Evolutionary conservation across 2,329 filamentous ascomycete genomes (phyloP).

Genomic region (Scedosporium apiospermum): DNA sequence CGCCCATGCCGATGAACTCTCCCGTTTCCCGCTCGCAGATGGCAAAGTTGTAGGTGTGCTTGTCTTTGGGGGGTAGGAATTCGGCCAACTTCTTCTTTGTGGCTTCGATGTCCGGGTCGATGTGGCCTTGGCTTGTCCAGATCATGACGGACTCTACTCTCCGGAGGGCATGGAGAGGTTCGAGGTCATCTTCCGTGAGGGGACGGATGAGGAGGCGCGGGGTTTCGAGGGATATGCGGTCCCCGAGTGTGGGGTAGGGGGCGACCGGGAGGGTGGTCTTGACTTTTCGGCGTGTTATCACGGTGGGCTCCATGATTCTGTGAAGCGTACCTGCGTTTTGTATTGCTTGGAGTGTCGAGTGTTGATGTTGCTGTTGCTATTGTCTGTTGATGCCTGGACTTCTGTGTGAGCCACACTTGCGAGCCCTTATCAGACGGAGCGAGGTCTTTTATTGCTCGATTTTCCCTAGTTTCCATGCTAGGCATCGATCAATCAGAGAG

Average conservation of each 20-base stretch:
- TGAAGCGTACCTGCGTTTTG: not conserved
- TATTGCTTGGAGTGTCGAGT: not conserved
- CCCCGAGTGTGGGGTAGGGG: slow-evolving; percentile 29
- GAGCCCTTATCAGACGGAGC: too few species aligned
- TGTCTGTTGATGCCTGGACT: not conserved
- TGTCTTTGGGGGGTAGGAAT: slow-evolving; percentile 39
- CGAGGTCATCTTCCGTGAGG: slow-evolving; percentile 37
- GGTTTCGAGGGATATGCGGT: slow-evolving; percentile 34
- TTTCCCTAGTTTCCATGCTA: too few species aligned
- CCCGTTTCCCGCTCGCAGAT: slow-evolving; percentile 36
- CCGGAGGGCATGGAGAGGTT: slow-evolving; percentile 41
- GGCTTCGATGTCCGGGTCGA: slow-evolving; percentile 33
- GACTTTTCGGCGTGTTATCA: slow-evolving; percentile 24
- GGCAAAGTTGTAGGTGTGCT: slow-evolving; percentile 45
- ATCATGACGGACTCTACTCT: slow-evolving; percentile 52
- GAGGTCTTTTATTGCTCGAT: too few species aligned
- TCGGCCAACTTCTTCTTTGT: slow-evolving; percentile 29
- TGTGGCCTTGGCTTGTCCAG: slow-evolving; percentile 35
- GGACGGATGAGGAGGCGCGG: slow-evolving; percentile 46
- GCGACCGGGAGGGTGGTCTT: slow-evolving; percentile 36
- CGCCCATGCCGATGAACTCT: slow-evolving; percentile 43
- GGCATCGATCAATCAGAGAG: too few species aligned
- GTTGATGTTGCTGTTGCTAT: not conserved
- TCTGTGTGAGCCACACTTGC: too few species aligned
- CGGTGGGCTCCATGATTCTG: slow-evolving; percentile 1